phyloP scores from a whole-genome alignment of 768 basidiomycete species.

The Kondoa malvinella region DNA sequence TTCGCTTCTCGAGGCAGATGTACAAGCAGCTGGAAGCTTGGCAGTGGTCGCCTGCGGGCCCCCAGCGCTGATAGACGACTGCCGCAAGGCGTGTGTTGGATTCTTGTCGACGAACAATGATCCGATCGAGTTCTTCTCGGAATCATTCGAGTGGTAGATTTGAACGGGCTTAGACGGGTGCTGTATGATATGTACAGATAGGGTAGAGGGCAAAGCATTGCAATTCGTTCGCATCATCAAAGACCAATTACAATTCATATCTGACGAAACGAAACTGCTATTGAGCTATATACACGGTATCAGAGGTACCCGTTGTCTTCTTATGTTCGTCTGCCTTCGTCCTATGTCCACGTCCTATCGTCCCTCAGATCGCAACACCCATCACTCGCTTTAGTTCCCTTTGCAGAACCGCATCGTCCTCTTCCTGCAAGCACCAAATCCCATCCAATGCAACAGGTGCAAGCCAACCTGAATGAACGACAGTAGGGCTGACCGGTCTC shows the following conservation, averaged over 20 bases:
- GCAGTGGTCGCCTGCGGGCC: background rate
- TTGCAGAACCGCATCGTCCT: background rate
- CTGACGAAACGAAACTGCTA: too few species aligned
- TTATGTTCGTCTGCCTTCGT: too few species aligned
- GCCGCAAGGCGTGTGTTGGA: background rate
- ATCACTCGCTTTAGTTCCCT: background rate
- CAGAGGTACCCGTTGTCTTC: too few species aligned
- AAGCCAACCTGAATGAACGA: background rate
- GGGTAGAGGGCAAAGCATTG: too few species aligned
- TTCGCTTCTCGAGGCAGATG: background rate
- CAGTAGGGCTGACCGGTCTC: background rate
- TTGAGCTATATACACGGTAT: too few species aligned
- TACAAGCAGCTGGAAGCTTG: background rate
- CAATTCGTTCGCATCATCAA: too few species aligned
- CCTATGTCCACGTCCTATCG: too few species aligned
- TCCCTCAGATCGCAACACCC: background rate
- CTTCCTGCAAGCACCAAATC: background rate
- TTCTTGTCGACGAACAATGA: background rate
- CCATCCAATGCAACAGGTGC: background rate
- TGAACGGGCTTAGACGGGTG: too few species aligned
- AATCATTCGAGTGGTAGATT: background rate
- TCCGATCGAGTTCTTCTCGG: background rate
- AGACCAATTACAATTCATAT: too few species aligned
- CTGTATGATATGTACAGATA: too few species aligned
- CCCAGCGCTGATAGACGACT: background rate